These are phyloP conservation scores for Dendrostoma leiphaemia DNA, from an alignment of 2,329 filamentous ascomycete species.

Conservation along the genomic window DNA sequence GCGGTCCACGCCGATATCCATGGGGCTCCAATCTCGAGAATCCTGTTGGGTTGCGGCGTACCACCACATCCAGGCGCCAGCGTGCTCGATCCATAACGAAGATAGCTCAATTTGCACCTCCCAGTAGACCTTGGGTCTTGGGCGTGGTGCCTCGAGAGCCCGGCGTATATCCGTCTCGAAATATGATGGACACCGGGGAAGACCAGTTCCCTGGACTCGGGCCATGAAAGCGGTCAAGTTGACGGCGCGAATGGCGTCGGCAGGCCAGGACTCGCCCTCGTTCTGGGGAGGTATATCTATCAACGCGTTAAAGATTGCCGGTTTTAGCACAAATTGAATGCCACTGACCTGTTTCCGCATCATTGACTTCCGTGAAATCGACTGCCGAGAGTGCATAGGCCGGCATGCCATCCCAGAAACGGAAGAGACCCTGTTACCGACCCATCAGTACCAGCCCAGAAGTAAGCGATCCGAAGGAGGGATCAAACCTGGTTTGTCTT, in stretches of 20 bases:
- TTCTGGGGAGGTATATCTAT: too few relatives aligned
- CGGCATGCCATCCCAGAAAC: background rate
- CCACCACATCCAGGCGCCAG: background rate
- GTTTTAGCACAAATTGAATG: too few relatives aligned
- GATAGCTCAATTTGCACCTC: background rate
- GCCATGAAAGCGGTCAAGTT: too few relatives aligned
- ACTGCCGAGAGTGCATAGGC: background rate
- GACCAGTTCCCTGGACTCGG: background rate
- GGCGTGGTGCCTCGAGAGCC: background rate
- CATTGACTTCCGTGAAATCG: background rate
- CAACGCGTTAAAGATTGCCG: too few relatives aligned
- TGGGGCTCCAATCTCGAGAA: background rate
- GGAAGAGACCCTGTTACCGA: too few relatives aligned
- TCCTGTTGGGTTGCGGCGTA: too few relatives aligned
- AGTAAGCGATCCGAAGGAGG: background rate
- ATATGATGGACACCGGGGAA: background rate
- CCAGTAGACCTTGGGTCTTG: background rate
- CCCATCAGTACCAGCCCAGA: too few relatives aligned
- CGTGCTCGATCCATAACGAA: background rate
- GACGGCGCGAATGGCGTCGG: too few relatives aligned
- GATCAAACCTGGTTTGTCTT: background rate
- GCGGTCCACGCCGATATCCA: background rate
- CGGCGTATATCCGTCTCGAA: background rate
- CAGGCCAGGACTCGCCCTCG: too few relatives aligned
- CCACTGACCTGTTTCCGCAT: too few relatives aligned